Conservation (phyloP, 768 basidiomycete genomes). For the Mycena rosella region DNA sequence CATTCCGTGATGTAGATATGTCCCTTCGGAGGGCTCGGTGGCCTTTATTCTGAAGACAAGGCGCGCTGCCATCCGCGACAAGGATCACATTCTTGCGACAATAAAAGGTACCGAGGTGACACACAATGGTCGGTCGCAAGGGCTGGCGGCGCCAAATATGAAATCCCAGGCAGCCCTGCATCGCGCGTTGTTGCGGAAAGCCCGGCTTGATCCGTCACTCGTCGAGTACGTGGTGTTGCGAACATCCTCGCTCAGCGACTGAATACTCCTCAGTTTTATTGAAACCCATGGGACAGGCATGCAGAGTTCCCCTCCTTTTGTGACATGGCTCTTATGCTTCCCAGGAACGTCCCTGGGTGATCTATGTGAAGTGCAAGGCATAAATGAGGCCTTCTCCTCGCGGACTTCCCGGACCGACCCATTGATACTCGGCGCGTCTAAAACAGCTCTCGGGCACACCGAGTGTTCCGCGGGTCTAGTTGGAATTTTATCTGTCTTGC, state of each 20-base stretch:
- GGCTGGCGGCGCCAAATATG: slow-evolving; percentile 50
- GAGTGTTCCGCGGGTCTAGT: slow-evolving; percentile 49
- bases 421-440: slow-evolving; percentile 50
- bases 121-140: slow-evolving; percentile 53
- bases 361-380: slow-evolving; percentile 51
- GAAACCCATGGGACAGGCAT: slow-evolving; percentile 53
- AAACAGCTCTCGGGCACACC: slow-evolving; percentile 51
- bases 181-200: slow-evolving; percentile 43
- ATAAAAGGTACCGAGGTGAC: slow-evolving; percentile 47
- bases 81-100: slow-evolving; percentile 49
- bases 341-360: slow-evolving; percentile 52
- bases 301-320: neutral
- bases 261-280: slow-evolving; percentile 43
- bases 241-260: too few relatives aligned
- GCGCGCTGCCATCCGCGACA: slow-evolving; percentile 49
- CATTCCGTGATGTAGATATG: slow-evolving; percentile 42
- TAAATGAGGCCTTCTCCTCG: slow-evolving; percentile 53
- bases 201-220: too few relatives aligned
- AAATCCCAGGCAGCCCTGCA: slow-evolving; percentile 50
- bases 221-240: too few relatives aligned
- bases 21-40: slow-evolving; percentile 50
- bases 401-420: slow-evolving; percentile 46
- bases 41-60: slow-evolving; percentile 51
- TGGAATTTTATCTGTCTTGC: slow-evolving; percentile 48
- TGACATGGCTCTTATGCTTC: neutral